phyloP scores from a whole-genome alignment of 768 basidiomycete genomes.

The Suillus discolor region DNA sequence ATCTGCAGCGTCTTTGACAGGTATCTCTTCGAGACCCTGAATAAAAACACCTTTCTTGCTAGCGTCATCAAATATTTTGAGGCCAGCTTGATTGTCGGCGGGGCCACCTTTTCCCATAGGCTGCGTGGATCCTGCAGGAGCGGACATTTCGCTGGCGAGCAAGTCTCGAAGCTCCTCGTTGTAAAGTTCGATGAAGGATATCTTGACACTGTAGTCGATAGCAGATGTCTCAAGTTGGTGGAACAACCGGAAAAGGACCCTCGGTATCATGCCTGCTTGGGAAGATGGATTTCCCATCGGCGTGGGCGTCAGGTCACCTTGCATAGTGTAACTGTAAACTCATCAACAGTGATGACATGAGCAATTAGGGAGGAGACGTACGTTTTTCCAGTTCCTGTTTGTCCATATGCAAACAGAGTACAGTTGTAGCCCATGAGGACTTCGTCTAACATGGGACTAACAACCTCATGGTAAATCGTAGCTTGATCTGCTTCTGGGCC shows the following conservation, averaged over 20 bases:
- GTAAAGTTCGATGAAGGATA: conserved; percentile 94
- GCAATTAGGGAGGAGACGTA: conserved; percentile 43
- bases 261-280: conserved; percentile 94
- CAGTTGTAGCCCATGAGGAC: conserved; percentile 97
- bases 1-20: conserved; percentile 80
- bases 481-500: conserved; percentile 97
- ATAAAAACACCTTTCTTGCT: conserved; percentile 90
- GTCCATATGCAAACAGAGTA: conserved; percentile 96
- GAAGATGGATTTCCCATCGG: conserved; percentile 86
- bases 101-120: conserved; percentile 70
- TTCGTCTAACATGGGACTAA: conserved; percentile 89
- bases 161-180: conserved; percentile 98
- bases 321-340: conserved; percentile 86
- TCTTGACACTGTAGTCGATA: conserved; percentile 88
- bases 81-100: conserved; percentile 55
- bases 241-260: conserved; percentile 90
- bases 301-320: conserved; percentile 85
- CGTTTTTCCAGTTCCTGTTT: conserved; percentile 99
- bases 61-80: conserved; percentile 94
- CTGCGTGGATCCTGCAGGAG: conserved; percentile 66
- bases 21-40: conserved; percentile 90
- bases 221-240: conserved; percentile 77
- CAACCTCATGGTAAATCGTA: conserved; percentile 92
- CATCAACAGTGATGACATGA: conserved; percentile 16
- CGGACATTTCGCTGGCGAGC: conserved; percentile 74